These are phyloP conservation scores for Alternaria sp. DNA, from an alignment of 2,329 filamentous ascomycete genomes.

Conservation along the genomic window DNA sequence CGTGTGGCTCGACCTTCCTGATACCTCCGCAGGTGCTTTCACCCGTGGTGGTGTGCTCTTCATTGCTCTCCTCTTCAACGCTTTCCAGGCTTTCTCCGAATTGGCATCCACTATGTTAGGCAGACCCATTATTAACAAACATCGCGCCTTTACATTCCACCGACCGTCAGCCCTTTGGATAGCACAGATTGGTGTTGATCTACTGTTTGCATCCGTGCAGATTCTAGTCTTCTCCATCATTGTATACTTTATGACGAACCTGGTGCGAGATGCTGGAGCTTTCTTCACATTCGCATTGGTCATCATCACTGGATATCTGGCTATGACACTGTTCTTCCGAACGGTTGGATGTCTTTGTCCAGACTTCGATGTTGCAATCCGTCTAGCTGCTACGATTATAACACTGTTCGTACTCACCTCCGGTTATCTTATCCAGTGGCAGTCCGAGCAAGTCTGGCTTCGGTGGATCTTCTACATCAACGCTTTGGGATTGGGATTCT, in stretches of 20 bases:
- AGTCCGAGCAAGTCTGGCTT: conserved; percentile 79
- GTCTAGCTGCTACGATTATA: conserved; percentile 79
- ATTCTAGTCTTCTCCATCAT: conserved; percentile 64
- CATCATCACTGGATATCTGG: conserved; percentile 53
- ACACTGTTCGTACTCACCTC: conserved; percentile 83
- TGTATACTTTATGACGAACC: conserved; percentile 61
- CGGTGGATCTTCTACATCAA: conserved; percentile 86
- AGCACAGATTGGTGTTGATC: conserved; percentile 81
- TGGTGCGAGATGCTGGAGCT: conserved; percentile 55
- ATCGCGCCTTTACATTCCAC: conserved; percentile 84
- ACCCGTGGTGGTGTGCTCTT: conserved; percentile 84
- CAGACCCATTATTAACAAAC: conserved; percentile 82
- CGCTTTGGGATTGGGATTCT: conserved; percentile 79
- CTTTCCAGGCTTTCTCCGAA: conserved; percentile 86
- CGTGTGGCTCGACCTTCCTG: conserved; percentile 75
- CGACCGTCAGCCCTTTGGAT: conserved; percentile 84
- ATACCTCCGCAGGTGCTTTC: conserved; percentile 74
- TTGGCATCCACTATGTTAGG: conserved; percentile 78
- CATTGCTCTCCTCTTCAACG: conserved; percentile 82
- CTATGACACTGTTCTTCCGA: conserved; percentile 58
- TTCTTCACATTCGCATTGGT: conserved; percentile 61
- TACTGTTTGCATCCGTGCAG: conserved; percentile 74
- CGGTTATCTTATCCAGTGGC: conserved; percentile 85
- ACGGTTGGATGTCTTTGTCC: conserved; percentile 72
- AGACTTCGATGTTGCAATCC: conserved; percentile 86